Evolutionary conservation across 257 asterid genomes (phyloP).

Genomic region (Paraleonurus japonicus): DNA sequence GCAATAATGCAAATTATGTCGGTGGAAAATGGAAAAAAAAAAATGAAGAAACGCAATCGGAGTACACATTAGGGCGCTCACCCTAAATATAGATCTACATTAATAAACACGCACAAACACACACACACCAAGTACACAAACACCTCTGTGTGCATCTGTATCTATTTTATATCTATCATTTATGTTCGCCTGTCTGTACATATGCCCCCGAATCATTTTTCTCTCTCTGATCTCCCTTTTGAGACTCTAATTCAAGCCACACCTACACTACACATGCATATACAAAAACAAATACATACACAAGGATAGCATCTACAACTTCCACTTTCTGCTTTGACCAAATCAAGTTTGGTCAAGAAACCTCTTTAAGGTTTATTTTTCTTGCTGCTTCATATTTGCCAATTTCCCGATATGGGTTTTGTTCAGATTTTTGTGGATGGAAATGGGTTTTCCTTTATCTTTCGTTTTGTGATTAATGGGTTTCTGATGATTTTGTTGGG

Average conservation of each 20-base stretch:
- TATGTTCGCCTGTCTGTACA: constrained; percentile 34
- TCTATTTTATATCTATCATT: constrained; percentile 36
- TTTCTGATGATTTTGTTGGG: background rate
- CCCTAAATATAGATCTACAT: constrained; percentile 35
- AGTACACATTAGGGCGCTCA: constrained; percentile 11
- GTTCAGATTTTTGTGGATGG: constrained; percentile 23
- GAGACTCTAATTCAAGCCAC: constrained; percentile 32
- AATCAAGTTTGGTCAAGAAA: constrained; percentile 40
- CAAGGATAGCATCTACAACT: constrained; percentile 38
- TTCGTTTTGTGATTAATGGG: background rate
- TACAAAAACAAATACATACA: constrained; percentile 25
- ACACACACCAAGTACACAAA: constrained; percentile 21
- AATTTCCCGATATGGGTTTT: constrained; percentile 35
- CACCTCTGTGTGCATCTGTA: constrained; percentile 32
- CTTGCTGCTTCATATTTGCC: constrained; percentile 33
- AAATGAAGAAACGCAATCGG: constrained; percentile 12
- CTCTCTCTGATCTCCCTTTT: constrained; percentile 34
- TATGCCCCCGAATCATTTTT: constrained; percentile 33
- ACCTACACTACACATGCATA: constrained; percentile 31
- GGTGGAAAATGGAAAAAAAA: constrained; percentile 35
- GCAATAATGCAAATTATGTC: constrained; percentile 32
- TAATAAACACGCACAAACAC: background rate
- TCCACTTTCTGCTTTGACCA: constrained; percentile 41
- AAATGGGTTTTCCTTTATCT: constrained; percentile 21
- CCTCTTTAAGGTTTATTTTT: constrained; percentile 37